A percentile compares a stretch with the other conserved stretches of the same genome.
Evolutionary conservation across 495 filamentous ascomycete genomes (phyloP).

Genomic region (Copromyces sp.): DNA sequence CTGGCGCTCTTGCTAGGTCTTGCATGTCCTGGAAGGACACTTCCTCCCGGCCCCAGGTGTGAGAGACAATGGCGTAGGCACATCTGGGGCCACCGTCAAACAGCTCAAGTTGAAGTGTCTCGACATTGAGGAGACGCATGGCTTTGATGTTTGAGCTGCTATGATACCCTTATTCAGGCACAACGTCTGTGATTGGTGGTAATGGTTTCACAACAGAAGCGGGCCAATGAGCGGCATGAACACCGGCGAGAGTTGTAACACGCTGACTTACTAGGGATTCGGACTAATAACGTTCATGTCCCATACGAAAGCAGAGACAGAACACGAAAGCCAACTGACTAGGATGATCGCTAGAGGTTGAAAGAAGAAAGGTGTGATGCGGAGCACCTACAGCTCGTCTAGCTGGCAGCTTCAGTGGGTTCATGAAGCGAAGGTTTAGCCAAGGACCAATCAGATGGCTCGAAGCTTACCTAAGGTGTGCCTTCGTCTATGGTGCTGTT

Average conservation of each 20-base stretch:
- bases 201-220: background rate
- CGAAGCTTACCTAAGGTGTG: background rate
- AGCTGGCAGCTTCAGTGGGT: background rate
- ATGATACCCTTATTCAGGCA: background rate
- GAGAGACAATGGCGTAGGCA: slow-evolving; percentile 23
- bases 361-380: background rate
- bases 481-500: background rate
- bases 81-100: slow-evolving; percentile 8
- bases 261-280: background rate
- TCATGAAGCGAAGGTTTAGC: background rate
- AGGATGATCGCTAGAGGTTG: background rate
- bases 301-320: background rate
- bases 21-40: slow-evolving; percentile 15
- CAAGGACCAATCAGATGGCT: background rate
- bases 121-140: slow-evolving; percentile 22
- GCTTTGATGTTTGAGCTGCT: background rate
- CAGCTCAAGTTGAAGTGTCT: slow-evolving; percentile 13
- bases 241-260: background rate
- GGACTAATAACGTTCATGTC: background rate
- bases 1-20: background rate
- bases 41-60: slow-evolving; percentile 22
- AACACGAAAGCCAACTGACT: background rate
- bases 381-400: background rate
- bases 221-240: background rate
- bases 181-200: too few species aligned